A percentile compares a stretch with the other conserved stretches of the same genome.
These are phyloP conservation scores for Ogataea sp. DNA, from an alignment of 805 yeast species.

Conservation along the genomic window DNA sequence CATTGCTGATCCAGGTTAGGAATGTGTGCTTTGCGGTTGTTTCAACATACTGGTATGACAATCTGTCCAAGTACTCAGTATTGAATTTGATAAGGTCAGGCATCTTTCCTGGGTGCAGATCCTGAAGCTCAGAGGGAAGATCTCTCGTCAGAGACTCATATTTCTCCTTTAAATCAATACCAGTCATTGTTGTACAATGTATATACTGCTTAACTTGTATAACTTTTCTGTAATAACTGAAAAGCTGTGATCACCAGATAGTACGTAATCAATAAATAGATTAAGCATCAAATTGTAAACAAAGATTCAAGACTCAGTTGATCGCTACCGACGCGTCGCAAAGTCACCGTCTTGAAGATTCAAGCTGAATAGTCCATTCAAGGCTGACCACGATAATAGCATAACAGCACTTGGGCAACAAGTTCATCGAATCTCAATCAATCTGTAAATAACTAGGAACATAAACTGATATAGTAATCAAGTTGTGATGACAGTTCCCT, in stretches of 20 bases:
- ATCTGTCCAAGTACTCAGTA: constrained; percentile 38
- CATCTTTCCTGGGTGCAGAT: constrained; percentile 22
- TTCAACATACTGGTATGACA: constrained; percentile 60
- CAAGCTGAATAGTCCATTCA: too few relatives aligned
- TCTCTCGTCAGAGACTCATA: neutral
- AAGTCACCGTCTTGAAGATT: too few relatives aligned
- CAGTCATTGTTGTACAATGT: neutral
- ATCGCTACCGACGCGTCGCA: too few relatives aligned
- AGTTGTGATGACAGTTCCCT: constrained; percentile 12
- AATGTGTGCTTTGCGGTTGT: constrained; percentile 68
- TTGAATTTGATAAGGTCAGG: constrained; percentile 29
- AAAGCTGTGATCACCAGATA: too few relatives aligned
- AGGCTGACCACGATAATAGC: too few relatives aligned
- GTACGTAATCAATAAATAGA: too few relatives aligned
- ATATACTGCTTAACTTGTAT: neutral
- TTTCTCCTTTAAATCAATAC: neutral
- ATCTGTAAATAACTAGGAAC: too few relatives aligned
- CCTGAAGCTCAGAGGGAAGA: neutral
- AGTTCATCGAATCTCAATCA: too few relatives aligned
- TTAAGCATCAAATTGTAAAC: too few relatives aligned
- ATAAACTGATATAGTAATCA: too few relatives aligned
- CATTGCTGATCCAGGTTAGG: constrained; percentile 39
- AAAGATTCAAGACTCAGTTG: too few relatives aligned
- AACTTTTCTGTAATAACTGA: neutral
- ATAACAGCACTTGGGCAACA: too few relatives aligned